A percentile compares a stretch with the other conserved stretches of the same genome.
Evolutionary conservation across 2,329 filamentous ascomycete genomes (phyloP).

Genomic region (Colletotrichum aenigma): DNA sequence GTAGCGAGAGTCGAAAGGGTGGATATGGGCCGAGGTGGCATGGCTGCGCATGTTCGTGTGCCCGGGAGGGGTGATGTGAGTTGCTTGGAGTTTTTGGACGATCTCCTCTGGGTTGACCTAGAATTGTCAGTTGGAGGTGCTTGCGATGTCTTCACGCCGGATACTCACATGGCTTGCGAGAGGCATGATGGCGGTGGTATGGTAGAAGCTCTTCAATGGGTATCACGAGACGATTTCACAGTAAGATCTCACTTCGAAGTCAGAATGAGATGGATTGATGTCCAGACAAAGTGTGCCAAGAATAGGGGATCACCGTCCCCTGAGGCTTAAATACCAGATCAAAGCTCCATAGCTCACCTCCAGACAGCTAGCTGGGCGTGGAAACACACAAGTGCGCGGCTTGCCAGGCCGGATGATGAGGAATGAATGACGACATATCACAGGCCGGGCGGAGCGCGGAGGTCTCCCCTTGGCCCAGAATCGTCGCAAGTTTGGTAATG

Average conservation of each 20-base stretch:
- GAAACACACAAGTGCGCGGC: not conserved
- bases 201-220: not conserved
- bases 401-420: not conserved
- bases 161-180: conserved; percentile 18
- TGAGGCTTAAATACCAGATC: conserved; percentile 9
- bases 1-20: conserved; percentile 63
- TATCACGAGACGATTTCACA: not conserved
- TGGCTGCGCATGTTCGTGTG: conserved; percentile 36
- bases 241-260: not conserved
- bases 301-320: not conserved
- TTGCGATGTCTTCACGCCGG: not conserved
- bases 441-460: not conserved
- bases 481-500: not conserved
- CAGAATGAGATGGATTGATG: not conserved
- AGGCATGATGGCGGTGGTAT: conserved; percentile 7
- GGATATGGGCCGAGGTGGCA: conserved; percentile 54
- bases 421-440: conserved; percentile 17
- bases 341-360: not conserved
- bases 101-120: conserved; percentile 60
- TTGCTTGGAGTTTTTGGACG: conserved; percentile 53
- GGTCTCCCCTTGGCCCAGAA: not conserved
- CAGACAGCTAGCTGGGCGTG: not conserved
- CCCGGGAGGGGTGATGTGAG: conserved; percentile 39
- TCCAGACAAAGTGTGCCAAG: not conserved
- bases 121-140: not conserved